Conservation (phyloP, 345 rosid species). For the Eucalyptus erythrocorys region DNA sequence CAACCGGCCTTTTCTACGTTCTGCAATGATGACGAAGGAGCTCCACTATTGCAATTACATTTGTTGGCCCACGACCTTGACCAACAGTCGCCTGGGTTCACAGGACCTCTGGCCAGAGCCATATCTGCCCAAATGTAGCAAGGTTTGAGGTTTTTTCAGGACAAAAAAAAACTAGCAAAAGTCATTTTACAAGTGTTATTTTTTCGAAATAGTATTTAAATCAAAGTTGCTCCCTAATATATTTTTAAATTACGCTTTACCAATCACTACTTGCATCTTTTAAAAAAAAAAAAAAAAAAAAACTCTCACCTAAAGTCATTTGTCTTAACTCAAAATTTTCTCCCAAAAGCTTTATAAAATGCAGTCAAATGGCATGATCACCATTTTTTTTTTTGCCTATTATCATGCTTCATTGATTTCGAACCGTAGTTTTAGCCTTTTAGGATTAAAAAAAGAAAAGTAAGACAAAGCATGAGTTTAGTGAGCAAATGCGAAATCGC, state of each 20-base stretch:
- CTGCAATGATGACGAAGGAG: background rate
- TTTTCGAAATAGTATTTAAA: background rate
- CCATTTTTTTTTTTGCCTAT: background rate
- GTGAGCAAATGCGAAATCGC: background rate
- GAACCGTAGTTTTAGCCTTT: background rate
- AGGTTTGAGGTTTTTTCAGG: background rate
- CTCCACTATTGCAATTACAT: background rate
- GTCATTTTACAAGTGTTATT: background rate
- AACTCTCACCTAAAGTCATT: background rate
- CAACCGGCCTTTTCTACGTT: background rate
- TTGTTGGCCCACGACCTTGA: background rate
- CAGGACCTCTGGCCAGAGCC: background rate
- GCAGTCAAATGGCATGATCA: background rate
- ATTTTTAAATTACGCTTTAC: background rate
- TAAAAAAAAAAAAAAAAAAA: too few relatives aligned
- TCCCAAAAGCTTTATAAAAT: accelerated
- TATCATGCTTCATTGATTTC: background rate
- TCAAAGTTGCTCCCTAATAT: background rate
- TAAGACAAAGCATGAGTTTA: background rate
- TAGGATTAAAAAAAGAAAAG: background rate
- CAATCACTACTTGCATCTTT: background rate
- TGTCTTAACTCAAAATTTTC: too few relatives aligned
- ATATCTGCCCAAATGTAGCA: background rate
- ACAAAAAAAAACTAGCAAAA: background rate
- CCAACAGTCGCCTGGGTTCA: background rate